Conservation (phyloP, 2,329 filamentous ascomycete genomes). For the Exophiala aquamarina region DNA sequence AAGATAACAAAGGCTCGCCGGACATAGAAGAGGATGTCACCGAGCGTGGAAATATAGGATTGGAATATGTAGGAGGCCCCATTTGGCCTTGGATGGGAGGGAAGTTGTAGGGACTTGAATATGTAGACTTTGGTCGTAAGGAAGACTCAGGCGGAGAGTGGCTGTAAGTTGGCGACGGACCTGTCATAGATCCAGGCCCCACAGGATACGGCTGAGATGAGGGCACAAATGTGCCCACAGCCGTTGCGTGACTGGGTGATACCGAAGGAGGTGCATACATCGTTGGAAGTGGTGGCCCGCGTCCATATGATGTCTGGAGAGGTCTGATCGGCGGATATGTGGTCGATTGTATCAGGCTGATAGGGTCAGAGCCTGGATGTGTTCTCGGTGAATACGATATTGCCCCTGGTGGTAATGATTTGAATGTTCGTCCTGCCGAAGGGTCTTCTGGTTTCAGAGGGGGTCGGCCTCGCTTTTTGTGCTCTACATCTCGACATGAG, state of each 20-base stretch:
- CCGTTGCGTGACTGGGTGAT: slow-evolving; percentile 23
- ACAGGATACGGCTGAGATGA: slow-evolving; percentile 12
- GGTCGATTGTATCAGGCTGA: slow-evolving; percentile 9
- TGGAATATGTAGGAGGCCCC: slow-evolving; percentile 12
- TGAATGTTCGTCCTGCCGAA: slow-evolving; percentile 9
- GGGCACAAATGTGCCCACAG: slow-evolving; percentile 19
- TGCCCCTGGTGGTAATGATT: background rate
- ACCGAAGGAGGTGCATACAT: slow-evolving; percentile 23
- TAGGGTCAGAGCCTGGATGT: slow-evolving; percentile 10
- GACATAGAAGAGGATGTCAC: slow-evolving; percentile 2
- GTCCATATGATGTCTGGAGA: slow-evolving; percentile 12
- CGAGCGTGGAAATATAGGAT: slow-evolving; percentile 22
- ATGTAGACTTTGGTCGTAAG: slow-evolving; percentile 5
- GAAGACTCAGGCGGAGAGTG: slow-evolving; percentile 12
- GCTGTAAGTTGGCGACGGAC: slow-evolving; percentile 9
- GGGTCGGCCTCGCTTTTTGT: slow-evolving; percentile 41
- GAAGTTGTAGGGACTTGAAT: slow-evolving; percentile 18
- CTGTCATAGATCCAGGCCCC: slow-evolving; percentile 5
- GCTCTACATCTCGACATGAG: slow-evolving; percentile 46
- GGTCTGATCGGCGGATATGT: slow-evolving; percentile 13
- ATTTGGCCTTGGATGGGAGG: slow-evolving; percentile 12
- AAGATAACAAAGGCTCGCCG: slow-evolving; percentile 12
- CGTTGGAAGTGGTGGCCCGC: slow-evolving; percentile 10
- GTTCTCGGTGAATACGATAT: slow-evolving; percentile 11
- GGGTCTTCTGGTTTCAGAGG: slow-evolving; percentile 24